Evolutionary conservation across 208 protist genomes (phyloP), one percentile per base, ranked within the genome.

Genomic region (Angomonas desouzai): DNA sequence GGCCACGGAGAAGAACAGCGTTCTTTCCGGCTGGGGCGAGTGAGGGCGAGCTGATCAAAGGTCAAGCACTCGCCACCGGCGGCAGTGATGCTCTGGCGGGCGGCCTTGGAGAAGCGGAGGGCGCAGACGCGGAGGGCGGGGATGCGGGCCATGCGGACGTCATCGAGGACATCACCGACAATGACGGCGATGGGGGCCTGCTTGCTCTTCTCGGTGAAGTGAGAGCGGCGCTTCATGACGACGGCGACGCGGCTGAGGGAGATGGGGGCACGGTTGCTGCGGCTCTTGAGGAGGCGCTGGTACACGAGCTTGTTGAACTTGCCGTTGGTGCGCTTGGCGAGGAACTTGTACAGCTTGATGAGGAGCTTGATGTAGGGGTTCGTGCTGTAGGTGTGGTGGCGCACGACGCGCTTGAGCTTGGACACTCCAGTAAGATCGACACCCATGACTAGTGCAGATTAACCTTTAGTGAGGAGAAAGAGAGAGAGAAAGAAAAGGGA

Each of bases 311-410:
- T 97, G 96, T 99, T 99, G 96, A 99, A 99, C 48, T 96, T 76
- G 53, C 94, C 93, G 71, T 92, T 96, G 27, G 98, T 99, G 74
- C 98, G 95, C 74, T 99, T 93, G 22, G 97, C 92, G 47, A 99
- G 92, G 93, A 99, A 99, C 71, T 97, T 94, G 93, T 99, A 99
- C 59, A 99, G 93, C 94, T 99, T 99, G 71, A 99, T 97, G 49
- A 99, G 91, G 36, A 99, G 93, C 68, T 91, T 87, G 68, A 99
- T 83, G 95, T 99, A 99, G 33, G 96, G 89, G 79, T 99, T 98
- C 71, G 97, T 80, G 68, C 85, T 97, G 79, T 94, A 93, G 51
- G 96, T 97, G 66, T 91, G 89, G 75, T 92, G 91, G 73, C 97
- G 96, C 70, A 96, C 77, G 74, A 90, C 82, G 64, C 87, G 85